Percentiles rank a stretch among this genome's conserved stretches.
These are phyloP conservation scores for Colletotrichum godetiae DNA, from an alignment of 2,329 filamentous ascomycete species.

Conservation along the genomic window DNA sequence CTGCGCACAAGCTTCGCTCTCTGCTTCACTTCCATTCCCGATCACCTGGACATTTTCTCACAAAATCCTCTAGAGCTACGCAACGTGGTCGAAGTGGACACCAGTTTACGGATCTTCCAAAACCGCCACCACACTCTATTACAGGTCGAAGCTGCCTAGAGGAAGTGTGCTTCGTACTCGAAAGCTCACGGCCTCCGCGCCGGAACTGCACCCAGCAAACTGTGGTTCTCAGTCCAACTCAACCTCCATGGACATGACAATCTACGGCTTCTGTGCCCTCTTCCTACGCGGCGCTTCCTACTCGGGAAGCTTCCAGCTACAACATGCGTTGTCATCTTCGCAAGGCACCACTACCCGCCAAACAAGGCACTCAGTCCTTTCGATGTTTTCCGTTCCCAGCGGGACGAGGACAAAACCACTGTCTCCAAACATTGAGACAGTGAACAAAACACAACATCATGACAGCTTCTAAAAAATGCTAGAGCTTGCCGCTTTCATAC, in stretches of 20 bases:
- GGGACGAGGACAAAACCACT: neutral
- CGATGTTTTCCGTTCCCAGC: neutral
- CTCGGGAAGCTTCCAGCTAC: neutral
- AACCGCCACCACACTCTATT: neutral
- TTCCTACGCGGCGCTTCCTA: neutral
- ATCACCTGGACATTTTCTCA: neutral
- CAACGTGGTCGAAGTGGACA: neutral
- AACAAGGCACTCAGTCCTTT: neutral
- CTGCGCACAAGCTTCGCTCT: neutral
- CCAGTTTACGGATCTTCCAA: neutral
- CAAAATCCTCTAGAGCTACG: neutral
- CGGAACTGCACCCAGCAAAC: neutral
- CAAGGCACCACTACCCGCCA: neutral
- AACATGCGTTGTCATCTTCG: neutral
- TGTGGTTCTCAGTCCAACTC: neutral
- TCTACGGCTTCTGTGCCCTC: neutral
- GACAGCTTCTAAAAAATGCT: slow-evolving; percentile 71
- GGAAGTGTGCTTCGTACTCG: neutral
- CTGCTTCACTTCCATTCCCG: neutral
- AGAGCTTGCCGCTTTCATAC: slow-evolving; percentile 71
- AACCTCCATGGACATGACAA: neutral
- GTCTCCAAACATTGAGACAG: neutral
- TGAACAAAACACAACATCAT: neutral
- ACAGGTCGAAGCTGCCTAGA: neutral
- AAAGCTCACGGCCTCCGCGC: neutral